Evolutionary conservation across 2,329 filamentous ascomycete species (phyloP), one percentile per base, ranked within the genome.

Genomic region (Atkinsonella hypoxylon): DNA sequence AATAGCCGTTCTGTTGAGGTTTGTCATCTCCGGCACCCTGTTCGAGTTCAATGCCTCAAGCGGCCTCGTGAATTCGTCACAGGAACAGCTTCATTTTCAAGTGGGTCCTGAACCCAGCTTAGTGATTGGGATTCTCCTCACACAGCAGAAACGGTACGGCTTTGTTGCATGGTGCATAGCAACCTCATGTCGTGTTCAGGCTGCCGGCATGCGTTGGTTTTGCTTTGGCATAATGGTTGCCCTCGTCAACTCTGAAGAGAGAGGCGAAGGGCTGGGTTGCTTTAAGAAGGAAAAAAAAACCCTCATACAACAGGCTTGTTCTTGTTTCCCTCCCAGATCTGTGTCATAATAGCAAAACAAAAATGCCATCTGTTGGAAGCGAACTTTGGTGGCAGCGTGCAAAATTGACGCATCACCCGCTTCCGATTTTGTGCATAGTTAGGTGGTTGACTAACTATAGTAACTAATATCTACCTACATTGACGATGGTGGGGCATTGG

Each of bases 61-160:
- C 26, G 26, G 26, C 26, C 17, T 47, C 15, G 20, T 47, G 2
- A 22, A 46, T 26, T 32, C 36, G 43, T 46, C 49, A 51, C 49
- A 47, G 44, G 44, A 45, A 45, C 47, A 48, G 26, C 17, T 48
- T 31, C 26, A 43, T 43, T 48, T 43, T 36, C 18, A 38, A 30
- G 32, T 45, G 40, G 42, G 48, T 30, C 41, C 40, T 38, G 20
- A 10, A 13, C 31, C 47, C 32, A 39, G 45, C 34, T 38, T 20
- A n/a, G 34, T 34, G 26, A 15, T 36, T 36, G 8, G 34, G 34
- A 36, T 36, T 36, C 4, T 36, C 34, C 15, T 36, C 34, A 36
- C 11, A 36, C 34, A n/a, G 13, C n/a, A 36, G 32, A 15, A 26
- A 32, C 17, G 31, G n/a, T 34, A 31, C 17, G 20, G 17, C 20